phyloP scores from a whole-genome alignment of 768 basidiomycete species.

The Neoboletus brunneissimus region DNA sequence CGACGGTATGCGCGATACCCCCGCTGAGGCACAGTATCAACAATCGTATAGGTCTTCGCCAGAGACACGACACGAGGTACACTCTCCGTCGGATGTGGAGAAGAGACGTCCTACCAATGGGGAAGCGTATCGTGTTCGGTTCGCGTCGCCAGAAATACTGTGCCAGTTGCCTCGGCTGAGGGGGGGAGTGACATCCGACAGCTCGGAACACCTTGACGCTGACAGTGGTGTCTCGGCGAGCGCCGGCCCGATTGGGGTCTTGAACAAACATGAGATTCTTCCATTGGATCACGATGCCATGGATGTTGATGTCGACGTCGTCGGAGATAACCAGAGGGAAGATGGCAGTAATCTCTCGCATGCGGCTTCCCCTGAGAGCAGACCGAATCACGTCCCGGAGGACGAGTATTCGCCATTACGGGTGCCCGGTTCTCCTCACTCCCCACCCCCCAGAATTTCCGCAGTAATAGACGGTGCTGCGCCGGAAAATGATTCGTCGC shows the following conservation, averaged over 20 bases:
- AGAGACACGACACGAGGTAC: conserved; percentile 2
- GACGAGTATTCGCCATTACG: neutral
- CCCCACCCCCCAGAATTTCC: neutral
- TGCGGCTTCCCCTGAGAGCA: neutral
- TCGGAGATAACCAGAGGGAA: conserved; percentile 1
- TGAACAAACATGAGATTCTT: neutral
- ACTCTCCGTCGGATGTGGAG: conserved; percentile 5
- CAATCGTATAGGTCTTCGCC: conserved; percentile 17
- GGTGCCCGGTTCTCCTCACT: neutral
- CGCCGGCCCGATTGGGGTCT: neutral
- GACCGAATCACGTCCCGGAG: neutral
- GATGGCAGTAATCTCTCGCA: neutral
- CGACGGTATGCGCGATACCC: conserved; percentile 22
- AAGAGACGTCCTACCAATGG: conserved; percentile 10
- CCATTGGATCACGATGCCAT: conserved; percentile 15
- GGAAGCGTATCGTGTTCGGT: conserved; percentile 27
- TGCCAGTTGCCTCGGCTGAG: conserved; percentile 11
- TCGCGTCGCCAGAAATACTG: conserved; percentile 32
- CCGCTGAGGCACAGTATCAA: conserved; percentile 22
- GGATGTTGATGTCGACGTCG: conserved; percentile 18
- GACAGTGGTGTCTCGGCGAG: neutral
- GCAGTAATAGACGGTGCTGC: neutral
- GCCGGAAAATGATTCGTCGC: neutral
- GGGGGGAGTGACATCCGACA: neutral
- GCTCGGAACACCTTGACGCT: neutral